These are phyloP conservation scores for Ogataea hybrid DNA, from an alignment of 1,139 yeast genomes.

Conservation along the genomic window DNA sequence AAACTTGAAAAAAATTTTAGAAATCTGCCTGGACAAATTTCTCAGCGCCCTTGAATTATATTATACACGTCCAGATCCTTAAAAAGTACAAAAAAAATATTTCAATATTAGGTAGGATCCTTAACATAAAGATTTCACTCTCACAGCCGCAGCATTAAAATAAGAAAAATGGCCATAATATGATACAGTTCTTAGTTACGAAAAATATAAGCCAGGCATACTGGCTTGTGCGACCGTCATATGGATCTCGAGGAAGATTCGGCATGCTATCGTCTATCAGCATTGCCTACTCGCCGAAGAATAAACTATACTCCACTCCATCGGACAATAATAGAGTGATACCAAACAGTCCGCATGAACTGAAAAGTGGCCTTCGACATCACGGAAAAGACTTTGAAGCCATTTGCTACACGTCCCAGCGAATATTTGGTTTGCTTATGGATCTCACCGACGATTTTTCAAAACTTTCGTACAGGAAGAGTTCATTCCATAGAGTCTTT, in stretches of 20 bases:
- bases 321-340: not conserved
- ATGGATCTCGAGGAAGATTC: too few relatives aligned
- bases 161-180: not conserved
- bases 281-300: too few relatives aligned
- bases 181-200: not conserved
- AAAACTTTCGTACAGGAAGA: slow-evolving; percentile 6
- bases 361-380: too few relatives aligned
- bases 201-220: not conserved
- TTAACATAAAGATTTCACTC: too few relatives aligned
- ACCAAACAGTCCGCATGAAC: not conserved
- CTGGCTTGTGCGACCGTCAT: not conserved
- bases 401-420: slow-evolving; percentile 9
- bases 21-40: not conserved
- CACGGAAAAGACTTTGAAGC: not conserved
- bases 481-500: slow-evolving; percentile 14
- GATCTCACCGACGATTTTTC: slow-evolving; percentile 11
- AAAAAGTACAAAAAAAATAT: not conserved
- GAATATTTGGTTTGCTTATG: slow-evolving; percentile 9
- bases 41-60: too few relatives aligned
- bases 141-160: too few relatives aligned
- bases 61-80: not conserved
- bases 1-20: not conserved
- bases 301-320: not conserved
- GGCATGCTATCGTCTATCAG: too few relatives aligned
- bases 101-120: too few relatives aligned